Percentiles rank a stretch among this genome's conserved stretches.
Evolutionary conservation across 495 filamentous ascomycete genomes (phyloP).

Genomic region (Aspergillus conjunctus): DNA sequence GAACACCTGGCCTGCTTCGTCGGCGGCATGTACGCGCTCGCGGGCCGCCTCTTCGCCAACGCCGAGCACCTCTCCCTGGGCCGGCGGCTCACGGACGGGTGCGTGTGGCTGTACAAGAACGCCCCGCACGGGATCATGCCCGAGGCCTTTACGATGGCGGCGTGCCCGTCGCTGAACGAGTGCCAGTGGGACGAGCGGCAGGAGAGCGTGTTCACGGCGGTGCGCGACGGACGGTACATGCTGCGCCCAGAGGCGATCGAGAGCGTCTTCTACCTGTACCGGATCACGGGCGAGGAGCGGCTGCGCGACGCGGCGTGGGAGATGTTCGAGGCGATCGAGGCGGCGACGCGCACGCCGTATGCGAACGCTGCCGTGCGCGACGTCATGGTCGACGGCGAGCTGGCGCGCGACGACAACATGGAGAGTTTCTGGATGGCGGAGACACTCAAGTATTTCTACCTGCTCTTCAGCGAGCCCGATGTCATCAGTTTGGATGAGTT

Average conservation of each 20-base stretch:
- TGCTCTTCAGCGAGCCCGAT: slow-evolving; percentile 62
- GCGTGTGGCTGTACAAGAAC: slow-evolving; percentile 71
- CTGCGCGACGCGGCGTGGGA: slow-evolving; percentile 63
- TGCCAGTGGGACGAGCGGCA: slow-evolving; percentile 46
- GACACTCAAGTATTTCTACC: slow-evolving; percentile 73
- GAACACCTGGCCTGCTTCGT: slow-evolving; percentile 77
- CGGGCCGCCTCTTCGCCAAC: slow-evolving; percentile 67
- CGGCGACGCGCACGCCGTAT: slow-evolving; percentile 49
- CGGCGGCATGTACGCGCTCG: slow-evolving; percentile 85
- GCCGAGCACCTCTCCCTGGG: slow-evolving; percentile 70
- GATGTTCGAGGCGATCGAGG: slow-evolving; percentile 60
- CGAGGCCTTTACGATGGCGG: slow-evolving; percentile 39
- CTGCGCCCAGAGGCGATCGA: slow-evolving; percentile 59
- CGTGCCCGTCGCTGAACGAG: slow-evolving; percentile 34
- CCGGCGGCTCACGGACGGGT: slow-evolving; percentile 75
- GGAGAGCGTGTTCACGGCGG: slow-evolving; percentile 36
- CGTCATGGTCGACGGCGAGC: slow-evolving; percentile 32
- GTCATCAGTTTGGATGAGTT: slow-evolving; percentile 69
- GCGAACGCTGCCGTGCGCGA: slow-evolving; percentile 53
- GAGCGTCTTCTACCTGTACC: slow-evolving; percentile 63
- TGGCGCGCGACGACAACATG: slow-evolving; percentile 42
- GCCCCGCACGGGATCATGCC: slow-evolving; percentile 49
- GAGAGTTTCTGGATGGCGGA: slow-evolving; percentile 63
- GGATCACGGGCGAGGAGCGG: slow-evolving; percentile 60
- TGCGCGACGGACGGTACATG: slow-evolving; percentile 43